Evolutionary conservation across 352 stramenopile species (phyloP), one percentile per base, ranked within the genome.

Genomic region (Phytophthora sp.): DNA sequence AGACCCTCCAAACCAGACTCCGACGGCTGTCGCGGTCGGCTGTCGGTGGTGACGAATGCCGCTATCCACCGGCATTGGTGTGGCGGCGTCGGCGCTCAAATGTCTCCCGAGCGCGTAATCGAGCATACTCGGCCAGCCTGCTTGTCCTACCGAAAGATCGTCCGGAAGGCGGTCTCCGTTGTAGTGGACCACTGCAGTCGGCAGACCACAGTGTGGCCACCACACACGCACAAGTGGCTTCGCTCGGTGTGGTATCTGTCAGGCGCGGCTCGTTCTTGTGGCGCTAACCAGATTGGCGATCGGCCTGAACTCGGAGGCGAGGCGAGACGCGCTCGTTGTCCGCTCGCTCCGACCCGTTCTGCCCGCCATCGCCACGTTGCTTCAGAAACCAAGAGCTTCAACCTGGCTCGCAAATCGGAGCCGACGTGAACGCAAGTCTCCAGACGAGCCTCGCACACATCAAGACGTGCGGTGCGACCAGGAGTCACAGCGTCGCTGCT

Each of bases 341-440:
- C 35, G 35, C 35, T 42, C n/a, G 35, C 35, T 12, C 13, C 31
- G 9, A 6, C 28, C 28, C n/a, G n/a, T n/a, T n/a, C n/a, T n/a
- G n/a, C n/a, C 28, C 31, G 35, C 35, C n/a, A 42, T 42, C 35
- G 35, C 35, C 35, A 42, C 35, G 35, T 42, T 42, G 35, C n/a
- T 42, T 42, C 35, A 42, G 35, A 23, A n/a, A n/a, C n/a, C n/a
- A n/a, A n/a, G n/a, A n/a, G n/a, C 35, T 42, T 42, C 35, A 42
- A 42, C 28, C 6, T n/a, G n/a, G 32, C 32, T 4, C 15, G 35
- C 35, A 42, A 42, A 23, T 42, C 35, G 35, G 35, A 42, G 20
- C 35, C n/a, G n/a, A n/a, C n/a, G n/a, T n/a, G n/a, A n/a, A n/a
- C n/a, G n/a, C n/a, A n/a, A n/a, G n/a, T n/a, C n/a, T n/a, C n/a